Evolutionary conservation across 495 filamentous ascomycete genomes (phyloP).

Genomic region (Oidiodendron maius): DNA sequence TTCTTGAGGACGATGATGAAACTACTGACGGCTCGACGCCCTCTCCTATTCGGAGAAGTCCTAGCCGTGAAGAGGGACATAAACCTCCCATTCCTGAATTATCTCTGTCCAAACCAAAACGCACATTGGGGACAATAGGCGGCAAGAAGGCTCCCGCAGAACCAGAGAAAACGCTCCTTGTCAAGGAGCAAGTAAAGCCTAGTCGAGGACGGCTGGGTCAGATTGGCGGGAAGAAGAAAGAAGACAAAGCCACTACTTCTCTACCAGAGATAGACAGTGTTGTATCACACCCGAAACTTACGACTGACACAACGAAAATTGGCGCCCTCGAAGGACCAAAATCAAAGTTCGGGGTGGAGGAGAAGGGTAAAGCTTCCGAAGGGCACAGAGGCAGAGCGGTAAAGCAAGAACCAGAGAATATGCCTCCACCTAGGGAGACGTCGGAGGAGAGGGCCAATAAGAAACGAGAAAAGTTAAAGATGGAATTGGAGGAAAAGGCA

Average conservation of each 20-base stretch:
- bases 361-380: not conserved
- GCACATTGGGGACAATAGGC: slow-evolving; percentile 18
- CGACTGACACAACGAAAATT: slow-evolving; percentile 4
- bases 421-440: slow-evolving; percentile 28
- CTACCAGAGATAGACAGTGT: not conserved
- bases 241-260: slow-evolving; percentile 1
- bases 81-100: not conserved
- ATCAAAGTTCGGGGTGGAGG: too few species aligned
- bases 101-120: slow-evolving; percentile 18
- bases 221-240: slow-evolving; percentile 16
- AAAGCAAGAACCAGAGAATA: slow-evolving; percentile 1
- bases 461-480: slow-evolving; percentile 58
- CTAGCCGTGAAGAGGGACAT: not conserved
- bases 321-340: slow-evolving; percentile 5
- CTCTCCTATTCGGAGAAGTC: not conserved
- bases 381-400: not conserved
- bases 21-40: not conserved
- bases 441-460: slow-evolving; percentile 53
- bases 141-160: slow-evolving; percentile 20
- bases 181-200: not conserved
- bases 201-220: slow-evolving; percentile 13
- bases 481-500: slow-evolving; percentile 58
- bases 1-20: slow-evolving; percentile 9
- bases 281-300: not conserved
- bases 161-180: not conserved